phyloP scores from a whole-genome alignment of 495 filamentous ascomycete species.

The Aspergillus sclerotiicarbonarius region DNA sequence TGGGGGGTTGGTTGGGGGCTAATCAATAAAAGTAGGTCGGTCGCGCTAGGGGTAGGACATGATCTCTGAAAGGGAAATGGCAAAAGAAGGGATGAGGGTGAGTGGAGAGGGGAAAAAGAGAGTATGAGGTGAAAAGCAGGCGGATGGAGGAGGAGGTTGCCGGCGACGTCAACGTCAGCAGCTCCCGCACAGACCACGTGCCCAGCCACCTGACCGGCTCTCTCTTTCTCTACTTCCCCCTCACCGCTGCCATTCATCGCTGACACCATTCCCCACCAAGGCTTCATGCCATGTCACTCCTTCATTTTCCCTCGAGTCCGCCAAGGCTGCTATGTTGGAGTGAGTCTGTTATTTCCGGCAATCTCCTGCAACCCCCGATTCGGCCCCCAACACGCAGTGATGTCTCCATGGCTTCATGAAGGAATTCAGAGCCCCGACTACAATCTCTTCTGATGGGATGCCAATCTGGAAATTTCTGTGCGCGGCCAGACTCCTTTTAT shows the following conservation, averaged over 20 bases:
- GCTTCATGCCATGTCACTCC: too few species aligned
- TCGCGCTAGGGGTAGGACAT: slow-evolving; percentile 7
- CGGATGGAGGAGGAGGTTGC: neutral
- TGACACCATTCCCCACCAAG: neutral
- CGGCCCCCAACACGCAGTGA: too few species aligned
- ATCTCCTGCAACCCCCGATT: too few species aligned
- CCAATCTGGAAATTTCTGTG: too few species aligned
- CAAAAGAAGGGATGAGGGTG: neutral
- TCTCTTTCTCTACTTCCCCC: neutral
- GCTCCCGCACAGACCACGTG: slow-evolving; percentile 7
- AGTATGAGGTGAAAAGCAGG: slow-evolving; percentile 3
- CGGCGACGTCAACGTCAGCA: slow-evolving; percentile 5
- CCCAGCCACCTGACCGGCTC: neutral
- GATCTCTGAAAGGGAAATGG: neutral
- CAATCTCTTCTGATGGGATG: too few species aligned
- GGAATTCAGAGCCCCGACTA: too few species aligned
- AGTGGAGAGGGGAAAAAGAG: slow-evolving; percentile 5
- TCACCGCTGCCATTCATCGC: neutral
- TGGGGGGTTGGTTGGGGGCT: slow-evolving; percentile 27
- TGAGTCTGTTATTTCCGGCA: too few species aligned
- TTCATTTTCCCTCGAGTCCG: too few species aligned
- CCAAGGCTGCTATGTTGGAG: too few species aligned
- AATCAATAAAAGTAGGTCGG: neutral
- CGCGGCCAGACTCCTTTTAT: too few species aligned
- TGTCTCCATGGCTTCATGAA: too few species aligned